Base-by-base conservation (phyloP, 2,329 filamentous ascomycete genomes). In the Dryadomyces quercus-mongolicae region DNA sequence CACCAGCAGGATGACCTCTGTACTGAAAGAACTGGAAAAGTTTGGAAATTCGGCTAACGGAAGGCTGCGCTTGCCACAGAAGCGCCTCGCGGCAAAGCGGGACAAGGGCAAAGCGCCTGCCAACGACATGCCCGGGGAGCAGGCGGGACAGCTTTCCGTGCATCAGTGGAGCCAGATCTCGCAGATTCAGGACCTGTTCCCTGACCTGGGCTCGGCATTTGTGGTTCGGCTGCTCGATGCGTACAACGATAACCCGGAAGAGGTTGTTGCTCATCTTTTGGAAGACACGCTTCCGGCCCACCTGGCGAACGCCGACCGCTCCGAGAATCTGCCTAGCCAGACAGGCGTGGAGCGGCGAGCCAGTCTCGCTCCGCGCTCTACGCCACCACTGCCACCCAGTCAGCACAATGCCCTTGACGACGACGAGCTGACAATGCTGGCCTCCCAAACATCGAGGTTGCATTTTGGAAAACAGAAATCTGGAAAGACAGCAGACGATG, bases 141-240 rank as follows among this genome's bases (percentile, higher is more conserved):
- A 5, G 13, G 3, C 34, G 40, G 67, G 66, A 2, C 73, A 78
- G 46, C 72, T 91, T 38, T 88, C 93, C 63, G 71, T 92, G 21
- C 89, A 95, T 67, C 83, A 77, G 45, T 85, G 94, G 80, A 91
- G 86, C 61, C 80, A 92, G 50, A 82, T 97, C 52, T 86, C 86
- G 0, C 88, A 94, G 66, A 77, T 98, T n/a, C 90, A 95, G 64
- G 92, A 98, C 64, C 74, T 97, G 0, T 96, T 97, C 63, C 89
- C 92, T 0, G 82, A 95, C 58, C 73, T 97, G 10, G 90, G 91
- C 5, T 84, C 87, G 4, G 87, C 78, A 0, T 97, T 95, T 64
- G 74, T 97, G 16, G 76, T 87, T 18, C 85, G 80, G 61, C 75
- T 95, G 10, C 74, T 96, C 22, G 86, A 92, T 62, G 82, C 88